These are phyloP conservation scores for Ogataea corticis DNA, from an alignment of 805 yeast species.

Conservation along the genomic window DNA sequence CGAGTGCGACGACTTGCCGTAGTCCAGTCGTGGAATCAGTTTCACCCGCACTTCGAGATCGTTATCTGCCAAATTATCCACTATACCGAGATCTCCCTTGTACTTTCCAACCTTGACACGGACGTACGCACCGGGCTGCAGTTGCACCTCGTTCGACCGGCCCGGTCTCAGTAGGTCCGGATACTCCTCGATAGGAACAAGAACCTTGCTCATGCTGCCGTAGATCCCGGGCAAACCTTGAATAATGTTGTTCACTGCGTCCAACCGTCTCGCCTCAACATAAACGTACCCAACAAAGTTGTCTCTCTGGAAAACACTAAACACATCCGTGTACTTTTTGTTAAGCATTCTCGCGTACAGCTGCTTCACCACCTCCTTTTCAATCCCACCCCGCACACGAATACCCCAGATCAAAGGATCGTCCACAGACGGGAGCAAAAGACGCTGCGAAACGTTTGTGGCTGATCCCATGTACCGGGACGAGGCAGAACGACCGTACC, in stretches of 20 bases:
- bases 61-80: constrained; percentile 89
- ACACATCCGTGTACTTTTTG: constrained; percentile 75
- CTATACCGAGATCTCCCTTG: constrained; percentile 89
- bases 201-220: constrained; percentile 56
- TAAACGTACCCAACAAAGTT: constrained; percentile 89
- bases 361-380: constrained; percentile 85
- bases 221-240: constrained; percentile 89
- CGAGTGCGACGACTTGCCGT: constrained; percentile 57
- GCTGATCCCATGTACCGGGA: constrained; percentile 82
- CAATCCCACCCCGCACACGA: constrained; percentile 89
- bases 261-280: constrained; percentile 90
- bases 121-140: constrained; percentile 91
- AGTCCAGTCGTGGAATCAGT: constrained; percentile 90
- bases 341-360: constrained; percentile 82
- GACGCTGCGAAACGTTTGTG: constrained; percentile 87
- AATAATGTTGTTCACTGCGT: constrained; percentile 86
- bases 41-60: constrained; percentile 94
- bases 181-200: constrained; percentile 94
- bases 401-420: constrained; percentile 97
- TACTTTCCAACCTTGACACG: constrained; percentile 89
- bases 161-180: constrained; percentile 90
- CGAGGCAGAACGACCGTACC: constrained; percentile 84
- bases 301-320: constrained; percentile 92
- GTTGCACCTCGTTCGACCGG: constrained; percentile 81
- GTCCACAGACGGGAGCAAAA: constrained; percentile 90